These are phyloP conservation scores for Salix caprea DNA, from an alignment of 345 rosid genomes.

Conservation along the genomic window DNA sequence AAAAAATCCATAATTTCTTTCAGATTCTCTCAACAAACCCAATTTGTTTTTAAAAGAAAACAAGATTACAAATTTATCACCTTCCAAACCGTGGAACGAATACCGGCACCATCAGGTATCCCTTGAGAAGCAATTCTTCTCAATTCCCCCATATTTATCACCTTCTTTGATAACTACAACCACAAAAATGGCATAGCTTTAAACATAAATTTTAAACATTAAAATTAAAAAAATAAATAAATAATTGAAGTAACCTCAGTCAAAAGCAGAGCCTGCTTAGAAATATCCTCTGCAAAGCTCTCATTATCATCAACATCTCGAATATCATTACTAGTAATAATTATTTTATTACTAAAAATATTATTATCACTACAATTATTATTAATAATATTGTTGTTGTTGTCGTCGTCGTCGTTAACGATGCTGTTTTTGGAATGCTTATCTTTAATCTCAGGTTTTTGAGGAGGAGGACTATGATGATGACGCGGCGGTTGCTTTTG, in stretches of 20 bases:
- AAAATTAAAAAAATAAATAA: neutral
- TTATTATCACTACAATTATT: neutral
- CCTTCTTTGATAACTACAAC: constrained; percentile 71
- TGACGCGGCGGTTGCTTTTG: constrained; percentile 5
- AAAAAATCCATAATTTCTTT: neutral
- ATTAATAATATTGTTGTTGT: neutral
- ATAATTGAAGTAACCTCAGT: constrained; percentile 48
- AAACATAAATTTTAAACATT: neutral
- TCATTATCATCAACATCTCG: constrained; percentile 3
- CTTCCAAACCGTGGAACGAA: constrained; percentile 92
- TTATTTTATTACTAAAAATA: constrained; percentile 2
- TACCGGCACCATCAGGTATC: constrained; percentile 76
- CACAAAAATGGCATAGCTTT: neutral
- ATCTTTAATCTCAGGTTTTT: constrained; percentile 42
- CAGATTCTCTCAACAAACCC: neutral
- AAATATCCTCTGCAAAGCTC: constrained; percentile 58
- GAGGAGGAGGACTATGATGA: constrained; percentile 24
- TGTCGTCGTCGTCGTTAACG: neutral
- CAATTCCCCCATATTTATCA: constrained; percentile 66
- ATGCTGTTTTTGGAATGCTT: constrained; percentile 11
- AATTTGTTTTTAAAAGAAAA: neutral
- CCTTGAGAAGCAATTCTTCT: constrained; percentile 83
- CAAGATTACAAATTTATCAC: constrained; percentile 22
- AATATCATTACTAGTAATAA: neutral
- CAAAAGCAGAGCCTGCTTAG: constrained; percentile 71